A percentile compares a stretch with the other conserved stretches of the same genome.
These are phyloP conservation scores for Yamadazyma kanchanaburiensis DNA, from an alignment of 1,139 yeast species.

Conservation along the genomic window DNA sequence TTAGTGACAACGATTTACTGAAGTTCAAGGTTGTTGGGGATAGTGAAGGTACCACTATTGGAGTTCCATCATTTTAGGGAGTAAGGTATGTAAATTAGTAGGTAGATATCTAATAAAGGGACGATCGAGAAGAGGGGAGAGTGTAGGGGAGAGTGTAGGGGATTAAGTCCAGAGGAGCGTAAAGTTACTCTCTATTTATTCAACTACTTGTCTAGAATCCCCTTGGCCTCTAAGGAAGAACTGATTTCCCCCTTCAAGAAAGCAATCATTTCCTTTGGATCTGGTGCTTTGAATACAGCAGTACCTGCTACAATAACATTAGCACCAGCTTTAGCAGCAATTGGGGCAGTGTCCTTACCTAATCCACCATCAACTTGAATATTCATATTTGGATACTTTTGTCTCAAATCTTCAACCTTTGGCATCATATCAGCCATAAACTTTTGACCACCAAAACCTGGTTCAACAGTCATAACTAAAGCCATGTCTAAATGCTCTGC, in stretches of 20 bases:
- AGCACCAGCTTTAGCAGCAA: conserved; percentile 93
- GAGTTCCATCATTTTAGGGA: conserved; percentile 54
- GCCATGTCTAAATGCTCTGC: conserved; percentile 87
- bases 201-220: conserved; percentile 6
- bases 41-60: conserved; percentile 82
- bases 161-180: too few species aligned
- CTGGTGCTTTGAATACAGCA: conserved; percentile 78
- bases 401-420: conserved; percentile 76
- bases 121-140: too few species aligned
- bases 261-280: conserved; percentile 70
- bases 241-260: conserved; percentile 63
- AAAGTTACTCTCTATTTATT: too few species aligned
- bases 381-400: conserved; percentile 70
- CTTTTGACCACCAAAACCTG: conserved; percentile 98
- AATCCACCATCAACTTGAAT: conserved; percentile 98
- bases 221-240: conserved; percentile 22
- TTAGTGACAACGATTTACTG: conserved; percentile 48
- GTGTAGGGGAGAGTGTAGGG: too few species aligned
- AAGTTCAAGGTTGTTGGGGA: conserved; percentile 42
- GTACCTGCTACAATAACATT: conserved; percentile 99
- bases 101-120: too few species aligned
- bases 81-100: conserved; percentile 1
- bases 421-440: conserved; percentile 97
- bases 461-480: conserved; percentile 96
- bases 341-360: conserved; percentile 76